Base-by-base conservation (phyloP, 2,329 filamentous ascomycete genomes). In the Rutstroemia sp. region DNA sequence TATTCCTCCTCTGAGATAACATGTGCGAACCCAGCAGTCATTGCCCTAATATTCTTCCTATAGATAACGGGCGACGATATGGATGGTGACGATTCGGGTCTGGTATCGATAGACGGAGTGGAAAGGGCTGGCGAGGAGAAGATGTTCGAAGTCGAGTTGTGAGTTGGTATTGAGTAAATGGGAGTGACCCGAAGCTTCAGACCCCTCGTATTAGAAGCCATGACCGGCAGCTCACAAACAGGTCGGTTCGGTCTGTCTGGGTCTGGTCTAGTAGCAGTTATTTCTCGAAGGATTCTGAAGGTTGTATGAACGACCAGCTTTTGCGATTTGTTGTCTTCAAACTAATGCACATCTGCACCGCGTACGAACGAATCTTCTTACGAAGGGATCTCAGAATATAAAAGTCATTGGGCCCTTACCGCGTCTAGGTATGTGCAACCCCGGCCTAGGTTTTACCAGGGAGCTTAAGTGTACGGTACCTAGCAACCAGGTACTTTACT, bases 1-100 rank as follows among this genome's bases (percentile, higher is more conserved):
- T 78, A 79, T 62, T 78, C 76, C 58, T 78, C 75, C 48, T 72
- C 69, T 2, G 75, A 68, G 12, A 67, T 66, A 23, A 23, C 34
- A 30, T 46, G 38, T 6, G 58, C 58, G 41, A 64, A 67, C 4
- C 67, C 67, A 7, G 21, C 9, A 6, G 64, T 66, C 48, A 68
- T 64, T 19, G 67, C 63, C 57, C 64, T 65, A 61, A 68, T 64
- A 39, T 68, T 65, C 55, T 69, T 70, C 48, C 61, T 58, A 39
- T 60, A 63, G 41, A 60, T 51, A 48, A 59, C 46, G n/a, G 64
- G 62, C 14, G 64, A 57, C 34, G 60, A 60, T 23, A 37, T 16
- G 10, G 47, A 27, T 30, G 54, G 60, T 19, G 64, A 59, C 27
- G 64, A 65, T 41, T 58, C 51, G 7, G 66, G 65, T 5, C 65